Percentiles rank a stretch among this genome's conserved stretches.
These are phyloP conservation scores for Metarhizium humberi DNA, from an alignment of 2,329 filamentous ascomycete species.

Conservation along the genomic window DNA sequence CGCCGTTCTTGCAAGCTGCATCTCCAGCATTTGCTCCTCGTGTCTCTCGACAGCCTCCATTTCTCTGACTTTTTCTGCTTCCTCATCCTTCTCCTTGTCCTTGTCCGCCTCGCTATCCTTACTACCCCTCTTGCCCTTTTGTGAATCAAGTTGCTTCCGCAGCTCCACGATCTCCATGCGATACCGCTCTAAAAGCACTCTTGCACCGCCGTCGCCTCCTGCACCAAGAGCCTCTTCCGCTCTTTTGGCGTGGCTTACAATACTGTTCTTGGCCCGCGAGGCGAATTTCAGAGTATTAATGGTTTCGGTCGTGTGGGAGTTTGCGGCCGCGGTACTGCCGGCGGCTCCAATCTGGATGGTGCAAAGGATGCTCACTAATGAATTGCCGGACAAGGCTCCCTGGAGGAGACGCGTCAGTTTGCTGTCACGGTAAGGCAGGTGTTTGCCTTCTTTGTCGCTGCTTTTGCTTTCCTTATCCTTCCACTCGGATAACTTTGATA, in stretches of 20 bases:
- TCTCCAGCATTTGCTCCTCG: slow-evolving; percentile 96
- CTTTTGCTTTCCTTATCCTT: slow-evolving; percentile 72
- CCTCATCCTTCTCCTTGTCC: slow-evolving; percentile 52
- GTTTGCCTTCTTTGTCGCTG: slow-evolving; percentile 75
- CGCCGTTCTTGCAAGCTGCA: slow-evolving; percentile 92
- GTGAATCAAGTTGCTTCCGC: slow-evolving; percentile 69
- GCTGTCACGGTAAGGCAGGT: slow-evolving; percentile 93
- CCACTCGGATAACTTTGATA: slow-evolving; percentile 79
- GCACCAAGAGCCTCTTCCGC: slow-evolving; percentile 79
- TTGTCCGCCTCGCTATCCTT: slow-evolving; percentile 45
- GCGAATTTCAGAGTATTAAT: slow-evolving; percentile 96
- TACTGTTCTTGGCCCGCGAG: slow-evolving; percentile 92
- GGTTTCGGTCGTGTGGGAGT: slow-evolving; percentile 76
- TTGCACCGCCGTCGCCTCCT: slow-evolving; percentile 75
- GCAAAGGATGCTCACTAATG: slow-evolving; percentile 92
- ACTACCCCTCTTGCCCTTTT: slow-evolving; percentile 57
- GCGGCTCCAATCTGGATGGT: slow-evolving; percentile 84
- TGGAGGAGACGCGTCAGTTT: slow-evolving; percentile 91
- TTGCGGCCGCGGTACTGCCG: slow-evolving; percentile 60
- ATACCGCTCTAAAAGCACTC: slow-evolving; percentile 85
- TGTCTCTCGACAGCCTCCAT: slow-evolving; percentile 78
- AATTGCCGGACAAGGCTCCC: slow-evolving; percentile 84
- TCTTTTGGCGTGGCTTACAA: slow-evolving; percentile 92
- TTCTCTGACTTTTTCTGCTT: slow-evolving; percentile 65
- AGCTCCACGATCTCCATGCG: slow-evolving; percentile 85